A percentile compares a stretch with the other conserved stretches of the same genome.
phyloP scores from a whole-genome alignment of 768 basidiomycete species.

The Gloeostereum incarnatum region DNA sequence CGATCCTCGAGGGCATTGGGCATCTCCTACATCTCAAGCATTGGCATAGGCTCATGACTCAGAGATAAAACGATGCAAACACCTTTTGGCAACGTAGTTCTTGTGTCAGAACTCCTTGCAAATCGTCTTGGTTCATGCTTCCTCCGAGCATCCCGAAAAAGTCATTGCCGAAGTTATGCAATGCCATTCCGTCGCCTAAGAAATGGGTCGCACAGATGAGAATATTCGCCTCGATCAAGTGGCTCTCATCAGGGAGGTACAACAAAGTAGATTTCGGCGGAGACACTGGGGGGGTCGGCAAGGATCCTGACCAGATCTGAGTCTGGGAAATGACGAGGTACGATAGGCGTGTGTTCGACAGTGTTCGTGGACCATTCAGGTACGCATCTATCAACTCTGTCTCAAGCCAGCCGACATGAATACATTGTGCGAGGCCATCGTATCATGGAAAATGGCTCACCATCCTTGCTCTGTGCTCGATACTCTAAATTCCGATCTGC shows the following conservation, averaged over 20 bases:
- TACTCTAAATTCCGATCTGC: constrained; percentile 44
- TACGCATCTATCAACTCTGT: constrained; percentile 58
- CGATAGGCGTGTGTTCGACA: constrained; percentile 59
- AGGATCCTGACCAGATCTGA: constrained; percentile 4
- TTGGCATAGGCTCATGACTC: too few species aligned
- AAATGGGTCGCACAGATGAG: constrained; percentile 75
- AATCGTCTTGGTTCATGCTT: background rate
- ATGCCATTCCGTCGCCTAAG: constrained; percentile 81
- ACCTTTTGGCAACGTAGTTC: too few species aligned
- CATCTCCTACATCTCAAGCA: too few species aligned
- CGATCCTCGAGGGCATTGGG: too few species aligned
- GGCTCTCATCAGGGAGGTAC: too few species aligned
- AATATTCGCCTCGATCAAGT: too few species aligned
- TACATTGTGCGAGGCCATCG: constrained; percentile 1
- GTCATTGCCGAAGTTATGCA: constrained; percentile 76
- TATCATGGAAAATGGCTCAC: constrained; percentile 20
- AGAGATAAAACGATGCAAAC: too few species aligned
- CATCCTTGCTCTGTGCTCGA: constrained; percentile 42
- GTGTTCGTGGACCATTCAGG: constrained; percentile 68
- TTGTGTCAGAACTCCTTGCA: too few species aligned
- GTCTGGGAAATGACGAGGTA: constrained; percentile 45
- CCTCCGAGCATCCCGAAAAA: constrained; percentile 52
- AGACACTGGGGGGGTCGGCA: constrained; percentile 23
- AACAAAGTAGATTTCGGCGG: constrained; percentile 16
- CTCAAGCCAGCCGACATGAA: too few species aligned